Evolutionary conservation across 345 rosid species (phyloP).

Genomic region (Brassica carinata): DNA sequence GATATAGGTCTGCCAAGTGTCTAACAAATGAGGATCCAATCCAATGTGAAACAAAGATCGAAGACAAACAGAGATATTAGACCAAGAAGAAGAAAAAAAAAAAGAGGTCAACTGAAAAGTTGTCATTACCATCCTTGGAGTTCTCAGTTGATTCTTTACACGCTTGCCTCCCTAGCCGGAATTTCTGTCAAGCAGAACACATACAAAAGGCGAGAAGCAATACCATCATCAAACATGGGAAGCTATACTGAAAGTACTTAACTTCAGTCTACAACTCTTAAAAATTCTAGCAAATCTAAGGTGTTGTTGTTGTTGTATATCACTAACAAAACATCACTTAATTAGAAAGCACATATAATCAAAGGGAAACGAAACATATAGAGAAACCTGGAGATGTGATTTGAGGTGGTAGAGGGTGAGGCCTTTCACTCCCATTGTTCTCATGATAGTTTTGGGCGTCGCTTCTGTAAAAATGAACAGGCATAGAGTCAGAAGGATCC

Average conservation of each 20-base stretch:
- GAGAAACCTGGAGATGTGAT: constrained; percentile 85
- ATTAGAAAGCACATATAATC: background rate
- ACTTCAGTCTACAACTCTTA: background rate
- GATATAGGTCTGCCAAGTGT: background rate
- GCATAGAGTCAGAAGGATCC: background rate
- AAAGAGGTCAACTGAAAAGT: constrained; percentile 4
- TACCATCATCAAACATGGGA: background rate
- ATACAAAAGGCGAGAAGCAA: constrained; percentile 11
- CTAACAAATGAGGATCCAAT: constrained; percentile 10
- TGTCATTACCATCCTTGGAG: constrained; percentile 79
- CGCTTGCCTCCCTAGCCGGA: constrained; percentile 89
- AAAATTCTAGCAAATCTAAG: background rate
- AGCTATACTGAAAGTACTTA: background rate
- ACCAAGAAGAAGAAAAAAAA: background rate
- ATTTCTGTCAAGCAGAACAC: constrained; percentile 60
- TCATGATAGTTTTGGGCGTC: constrained; percentile 88
- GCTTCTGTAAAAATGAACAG: constrained; percentile 59
- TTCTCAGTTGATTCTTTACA: constrained; percentile 82
- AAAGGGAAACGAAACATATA: background rate
- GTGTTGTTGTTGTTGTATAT: background rate
- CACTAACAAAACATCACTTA: background rate
- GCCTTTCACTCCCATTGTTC: constrained; percentile 95
- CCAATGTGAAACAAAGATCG: background rate
- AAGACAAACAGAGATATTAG: background rate
- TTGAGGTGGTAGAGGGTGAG: constrained; percentile 92